Base-by-base conservation (phyloP, 495 filamentous ascomycete genomes). In the Penicillium salamii region DNA sequence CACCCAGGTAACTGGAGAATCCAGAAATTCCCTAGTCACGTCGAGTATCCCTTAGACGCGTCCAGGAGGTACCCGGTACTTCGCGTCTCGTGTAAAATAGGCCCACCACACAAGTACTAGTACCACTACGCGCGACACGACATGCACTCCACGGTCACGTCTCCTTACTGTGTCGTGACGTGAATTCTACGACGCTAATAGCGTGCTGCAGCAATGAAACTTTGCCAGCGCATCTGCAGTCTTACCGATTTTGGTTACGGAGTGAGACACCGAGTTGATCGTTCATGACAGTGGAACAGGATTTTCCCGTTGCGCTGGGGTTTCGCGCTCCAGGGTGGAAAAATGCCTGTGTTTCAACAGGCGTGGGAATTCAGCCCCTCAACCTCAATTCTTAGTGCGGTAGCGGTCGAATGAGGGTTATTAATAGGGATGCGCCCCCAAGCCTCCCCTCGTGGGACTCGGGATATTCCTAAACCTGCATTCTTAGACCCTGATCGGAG, bases 41-140 rank as follows among this genome's bases (percentile, higher is more conserved):
- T 39, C 36, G 12, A 32, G 12, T 18, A 48, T 48, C 46, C 46
- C 46, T 48, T 40, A 24, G 19, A 48, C 46, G 46, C 46, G 46
- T 48, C 46, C 8, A 18, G 18, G 5, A 48, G 40, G 46, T 48
- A 48, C 36, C 26, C 24, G 36, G 36, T 48, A 48, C 46, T 40
- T 26, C 24, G 18, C 35, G 29, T 40, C 13, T 15, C 26, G 35
- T 13, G 4, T 35, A 18, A 23, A 15, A 17, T 15, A 28, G 18
- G 29, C 28, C 28, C 17, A 23, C 11, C 34, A 34, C 35, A 34
- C 29, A 39, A 48, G 46, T 48, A 54, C n/a, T 21, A 13, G 32
- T 24, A 54, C 52, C 26, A 44, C n/a, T 21, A 45, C 52, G 28
- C 39, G 38, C 50, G 21, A 41, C 50, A 52, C 50, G 42, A 33